Percentiles rank a stretch among this genome's conserved stretches.
Conservation (phyloP, 306 rosid genomes). For the Parietaria judaica region DNA sequence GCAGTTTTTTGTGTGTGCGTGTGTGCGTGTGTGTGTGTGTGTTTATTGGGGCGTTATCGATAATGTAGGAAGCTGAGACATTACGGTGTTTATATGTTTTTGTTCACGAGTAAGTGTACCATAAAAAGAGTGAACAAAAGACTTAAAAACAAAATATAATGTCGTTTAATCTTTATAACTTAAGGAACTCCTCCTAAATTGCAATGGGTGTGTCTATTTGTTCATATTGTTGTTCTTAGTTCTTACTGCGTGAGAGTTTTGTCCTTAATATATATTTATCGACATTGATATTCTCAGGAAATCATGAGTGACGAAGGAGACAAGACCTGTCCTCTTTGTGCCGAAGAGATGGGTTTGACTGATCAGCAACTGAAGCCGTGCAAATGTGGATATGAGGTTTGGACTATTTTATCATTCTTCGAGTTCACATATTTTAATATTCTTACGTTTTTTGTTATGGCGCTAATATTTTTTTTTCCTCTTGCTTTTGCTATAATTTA, state of each 20-base stretch:
- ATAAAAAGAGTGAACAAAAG: background rate
- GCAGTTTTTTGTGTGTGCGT: background rate
- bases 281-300: constrained; percentile 20
- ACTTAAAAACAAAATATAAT: background rate
- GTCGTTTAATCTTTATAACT: background rate
- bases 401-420: constrained; percentile 1
- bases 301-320: constrained; percentile 97
- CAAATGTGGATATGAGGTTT: constrained; percentile 91
- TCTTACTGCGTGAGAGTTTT: background rate
- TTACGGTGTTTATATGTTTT: too few relatives aligned
- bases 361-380: constrained; percentile 99
- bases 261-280: constrained; percentile 5
- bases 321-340: constrained; percentile 95
- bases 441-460: background rate
- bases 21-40: background rate
- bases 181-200: too few relatives aligned
- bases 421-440: background rate
- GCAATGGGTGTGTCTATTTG: too few relatives aligned
- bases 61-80: too few relatives aligned
- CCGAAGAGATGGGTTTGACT: constrained; percentile 98
- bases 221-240: too few relatives aligned
- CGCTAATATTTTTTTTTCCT: too few relatives aligned
- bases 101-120: background rate
- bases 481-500: constrained; percentile 14
- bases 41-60: background rate